Percentiles rank a stretch among this genome's conserved stretches.
Conservation (phyloP, 139 green algal genomes). For the Pseudopediastrum boryanum region DNA sequence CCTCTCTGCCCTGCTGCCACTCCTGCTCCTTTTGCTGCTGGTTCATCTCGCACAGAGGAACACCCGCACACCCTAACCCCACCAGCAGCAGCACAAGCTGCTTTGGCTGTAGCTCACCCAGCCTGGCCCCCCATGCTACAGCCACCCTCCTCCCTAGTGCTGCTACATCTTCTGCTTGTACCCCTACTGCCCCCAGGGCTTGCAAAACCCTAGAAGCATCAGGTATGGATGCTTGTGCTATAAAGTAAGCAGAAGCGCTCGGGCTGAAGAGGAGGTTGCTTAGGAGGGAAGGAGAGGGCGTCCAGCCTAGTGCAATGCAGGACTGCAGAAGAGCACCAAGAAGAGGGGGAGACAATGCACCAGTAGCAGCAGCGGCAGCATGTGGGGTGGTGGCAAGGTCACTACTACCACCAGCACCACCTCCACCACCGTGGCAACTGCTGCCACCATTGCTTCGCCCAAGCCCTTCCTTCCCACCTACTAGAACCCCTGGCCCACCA, state of each 20-base stretch:
- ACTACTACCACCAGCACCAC: too few species aligned
- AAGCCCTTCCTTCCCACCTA: too few species aligned
- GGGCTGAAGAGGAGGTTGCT: background rate
- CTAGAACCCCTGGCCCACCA: too few species aligned
- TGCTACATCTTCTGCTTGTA: background rate
- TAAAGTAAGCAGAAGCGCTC: background rate
- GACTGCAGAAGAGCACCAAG: slow-evolving; percentile 6
- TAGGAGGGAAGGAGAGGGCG: background rate
- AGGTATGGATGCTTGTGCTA: background rate
- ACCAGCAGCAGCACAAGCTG: slow-evolving; percentile 13
- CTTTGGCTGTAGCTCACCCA: background rate
- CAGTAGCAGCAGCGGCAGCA: too few species aligned
- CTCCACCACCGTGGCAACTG: too few species aligned
- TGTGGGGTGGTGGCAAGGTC: too few species aligned
- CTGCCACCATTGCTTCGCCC: too few species aligned
- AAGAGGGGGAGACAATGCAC: too few species aligned
- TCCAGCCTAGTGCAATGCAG: slow-evolving; percentile 3
- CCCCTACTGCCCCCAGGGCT: background rate
- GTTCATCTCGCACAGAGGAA: background rate
- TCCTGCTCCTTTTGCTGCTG: background rate
- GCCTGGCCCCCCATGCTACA: slow-evolving; percentile 4
- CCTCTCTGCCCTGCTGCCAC: too few species aligned
- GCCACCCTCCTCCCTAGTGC: too few species aligned
- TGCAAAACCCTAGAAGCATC: background rate
- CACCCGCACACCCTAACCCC: slow-evolving; percentile 2